These are phyloP conservation scores for Panaeolus cyanescens DNA, from an alignment of 768 basidiomycete species.

Conservation along the genomic window DNA sequence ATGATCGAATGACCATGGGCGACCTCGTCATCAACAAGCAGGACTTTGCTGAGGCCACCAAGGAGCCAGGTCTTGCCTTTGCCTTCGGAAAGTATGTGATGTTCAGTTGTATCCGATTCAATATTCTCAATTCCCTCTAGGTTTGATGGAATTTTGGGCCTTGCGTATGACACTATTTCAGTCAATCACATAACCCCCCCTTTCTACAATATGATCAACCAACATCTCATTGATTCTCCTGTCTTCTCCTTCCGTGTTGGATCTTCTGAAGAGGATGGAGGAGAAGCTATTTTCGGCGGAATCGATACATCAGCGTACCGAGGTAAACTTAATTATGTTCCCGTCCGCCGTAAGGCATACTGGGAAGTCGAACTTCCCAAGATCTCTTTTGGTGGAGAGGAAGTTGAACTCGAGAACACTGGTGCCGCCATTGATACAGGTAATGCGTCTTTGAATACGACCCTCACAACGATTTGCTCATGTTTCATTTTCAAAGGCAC, in stretches of 20 bases:
- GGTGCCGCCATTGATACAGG: slow-evolving; percentile 93
- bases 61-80: slow-evolving; percentile 96
- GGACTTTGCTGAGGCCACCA: slow-evolving; percentile 94
- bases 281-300: slow-evolving; percentile 91
- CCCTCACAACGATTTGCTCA: slow-evolving; percentile 8
- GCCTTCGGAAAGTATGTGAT: slow-evolving; percentile 87
- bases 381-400: slow-evolving; percentile 83
- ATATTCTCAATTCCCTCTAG: slow-evolving; percentile 35
- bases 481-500: slow-evolving; percentile 56
- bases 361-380: slow-evolving; percentile 97
- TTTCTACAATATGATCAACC: slow-evolving; percentile 90
- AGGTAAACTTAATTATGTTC: slow-evolving; percentile 84
- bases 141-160: slow-evolving; percentile 94
- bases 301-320: slow-evolving; percentile 76
- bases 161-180: slow-evolving; percentile 93
- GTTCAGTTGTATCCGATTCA: background rate
- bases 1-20: slow-evolving; percentile 78
- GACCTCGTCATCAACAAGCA: slow-evolving; percentile 75
- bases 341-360: slow-evolving; percentile 93
- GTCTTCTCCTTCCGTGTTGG: slow-evolving; percentile 97
- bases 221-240: slow-evolving; percentile 77
- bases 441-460: slow-evolving; percentile 22
- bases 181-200: slow-evolving; percentile 93
- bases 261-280: slow-evolving; percentile 82
- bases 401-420: slow-evolving; percentile 88